Evolutionary conservation across 805 yeast genomes (phyloP), one percentile per base, ranked within the genome.

Genomic region (Cyberlindnera nakhonratchasimensis): DNA sequence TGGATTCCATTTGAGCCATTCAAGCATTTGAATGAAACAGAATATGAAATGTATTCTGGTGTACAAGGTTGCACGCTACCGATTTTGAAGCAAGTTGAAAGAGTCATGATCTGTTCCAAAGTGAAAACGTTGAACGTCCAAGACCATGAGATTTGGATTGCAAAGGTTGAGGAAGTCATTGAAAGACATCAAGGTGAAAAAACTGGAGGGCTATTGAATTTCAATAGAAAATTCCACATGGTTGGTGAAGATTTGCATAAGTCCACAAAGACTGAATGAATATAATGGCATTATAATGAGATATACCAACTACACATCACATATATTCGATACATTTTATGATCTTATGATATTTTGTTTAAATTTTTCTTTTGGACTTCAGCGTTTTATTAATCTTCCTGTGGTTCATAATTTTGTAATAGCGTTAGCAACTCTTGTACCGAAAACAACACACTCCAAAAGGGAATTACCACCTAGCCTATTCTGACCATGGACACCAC

Each of bases 121-220:
- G 66, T 62, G 34, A 65, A 70, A 20, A 75, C 73, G 4, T 71
- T 84, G 38, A 59, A 60, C 10, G 82, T 88, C 1, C 89, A 85
- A 46, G 88, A 85, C 56, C 98, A 91, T 64, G 96, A 90, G 58
- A 79, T 91, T 4, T 87, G 96, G 93, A 78, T 89, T 5, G 96
- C 87, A 3, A 72, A 77, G 46, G 95, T 91, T 5, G 64, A 69
- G 28, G 83, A 83, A 30, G 75, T 84, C 3, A 49, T 74, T 11
- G 55, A 53, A 40, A 23, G 66, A 29, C 48, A 47, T n/a, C 65
- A 63, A 2, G 51, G 51, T 8, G 67, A 59, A 1, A 63, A 67
- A 29, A 65, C 75, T 3, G 90, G 90, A 13, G 91, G 91, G 0
- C 59, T 85, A 33, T 54, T 85, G 13, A 82, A 82, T 52, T 82